Base-by-base conservation (phyloP, 2,329 filamentous ascomycete species). In the Microsporum canis region DNA sequence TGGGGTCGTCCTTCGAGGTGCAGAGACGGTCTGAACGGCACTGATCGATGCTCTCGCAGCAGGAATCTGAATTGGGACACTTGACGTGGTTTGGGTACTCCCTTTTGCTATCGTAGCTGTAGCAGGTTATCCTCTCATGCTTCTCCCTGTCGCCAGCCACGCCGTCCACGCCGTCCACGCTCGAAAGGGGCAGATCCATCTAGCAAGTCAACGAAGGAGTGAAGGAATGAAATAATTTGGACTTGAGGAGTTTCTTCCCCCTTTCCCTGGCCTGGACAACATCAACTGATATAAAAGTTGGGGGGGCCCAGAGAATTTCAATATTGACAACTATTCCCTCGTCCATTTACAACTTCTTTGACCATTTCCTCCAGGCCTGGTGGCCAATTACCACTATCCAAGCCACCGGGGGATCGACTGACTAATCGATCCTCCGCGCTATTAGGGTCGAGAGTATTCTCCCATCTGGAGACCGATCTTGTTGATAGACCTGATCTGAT, bases 1-100 rank as follows among this genome's bases (percentile, higher is more conserved):
- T 55, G 14, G 51, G 51, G 33, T 55, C 51, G 3, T 55, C 51
- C 31, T 55, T 55, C 8, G 51, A 55, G 2, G 51, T 55, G 23
- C 51, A 55, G 4, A 55, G 51, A 14, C 51, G 51, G n/a, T 55
- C 51, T 12, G 51, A 31, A 55, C 51, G 51, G n/a, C 51, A 55
- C 51, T 55, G 51, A 10, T 55, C 51, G 12, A 55, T n/a, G 31
- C 31, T 36, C 51, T 55, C 51, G 51, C 51, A 55, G 51, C 51
- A 55, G 51, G 51, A 55, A 23, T 55, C 51, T 2, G 51, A 55
- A 12, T 36, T 8, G 4, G 51, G 51, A 8, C 51, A 55, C 31
- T 55, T 55, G 51, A 55, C 51, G 33, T 55, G 12, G 12, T 55
- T 36, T 14, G 51, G 51, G 17, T 55, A 55, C 51, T 55, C 51